These are phyloP conservation scores for Cryphonectria parasitica DNA, from an alignment of 2,329 filamentous ascomycete genomes.

Conservation along the genomic window DNA sequence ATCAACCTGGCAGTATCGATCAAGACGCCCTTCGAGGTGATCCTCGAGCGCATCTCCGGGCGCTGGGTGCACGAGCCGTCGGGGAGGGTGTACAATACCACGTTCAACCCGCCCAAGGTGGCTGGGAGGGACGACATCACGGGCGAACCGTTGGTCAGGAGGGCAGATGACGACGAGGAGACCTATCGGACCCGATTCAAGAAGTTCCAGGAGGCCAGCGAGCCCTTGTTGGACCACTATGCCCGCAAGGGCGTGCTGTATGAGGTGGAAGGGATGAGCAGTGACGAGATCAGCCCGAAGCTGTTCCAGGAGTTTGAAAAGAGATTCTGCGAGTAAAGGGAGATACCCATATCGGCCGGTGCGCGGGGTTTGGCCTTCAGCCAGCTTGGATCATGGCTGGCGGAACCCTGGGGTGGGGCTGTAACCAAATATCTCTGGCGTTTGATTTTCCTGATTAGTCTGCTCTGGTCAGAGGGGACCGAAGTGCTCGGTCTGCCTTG, in stretches of 20 bases:
- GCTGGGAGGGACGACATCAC: slow-evolving; percentile 86
- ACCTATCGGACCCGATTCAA: slow-evolving; percentile 80
- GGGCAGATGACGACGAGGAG: slow-evolving; percentile 83
- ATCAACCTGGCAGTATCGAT: slow-evolving; percentile 93
- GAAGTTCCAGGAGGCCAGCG: slow-evolving; percentile 86
- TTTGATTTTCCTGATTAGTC: background rate
- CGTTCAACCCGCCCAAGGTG: slow-evolving; percentile 84
- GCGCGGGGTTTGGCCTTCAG: background rate
- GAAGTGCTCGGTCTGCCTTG: slow-evolving; percentile 20
- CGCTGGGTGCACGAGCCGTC: slow-evolving; percentile 93
- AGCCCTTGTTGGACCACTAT: slow-evolving; percentile 87
- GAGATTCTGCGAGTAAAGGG: slow-evolving; percentile 61
- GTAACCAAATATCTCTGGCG: background rate
- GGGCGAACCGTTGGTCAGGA: slow-evolving; percentile 80
- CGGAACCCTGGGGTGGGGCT: background rate
- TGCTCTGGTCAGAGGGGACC: slow-evolving; percentile 2
- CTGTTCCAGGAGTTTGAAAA: slow-evolving; percentile 80
- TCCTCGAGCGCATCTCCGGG: slow-evolving; percentile 86
- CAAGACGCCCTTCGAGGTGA: slow-evolving; percentile 81
- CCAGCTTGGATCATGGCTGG: background rate
- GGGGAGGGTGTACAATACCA: slow-evolving; percentile 92
- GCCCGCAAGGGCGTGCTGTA: slow-evolving; percentile 80
- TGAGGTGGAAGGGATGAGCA: slow-evolving; percentile 85
- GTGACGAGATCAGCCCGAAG: slow-evolving; percentile 94
- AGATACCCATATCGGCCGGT: background rate